Base-by-base conservation (phyloP, 2,329 filamentous ascomycete species). In the Mollisia scopiformis region DNA sequence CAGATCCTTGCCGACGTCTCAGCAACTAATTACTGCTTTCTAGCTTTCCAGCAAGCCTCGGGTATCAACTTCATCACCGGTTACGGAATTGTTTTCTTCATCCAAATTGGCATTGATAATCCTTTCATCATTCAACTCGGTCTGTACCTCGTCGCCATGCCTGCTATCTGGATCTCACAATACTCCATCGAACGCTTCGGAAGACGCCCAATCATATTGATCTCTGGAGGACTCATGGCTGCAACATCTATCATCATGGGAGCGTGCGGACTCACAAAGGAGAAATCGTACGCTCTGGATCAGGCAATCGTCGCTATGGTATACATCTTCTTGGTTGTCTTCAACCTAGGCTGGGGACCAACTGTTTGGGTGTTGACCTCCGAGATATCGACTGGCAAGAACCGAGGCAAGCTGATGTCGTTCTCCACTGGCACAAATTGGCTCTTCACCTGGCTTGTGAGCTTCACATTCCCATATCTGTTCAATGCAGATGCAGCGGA, bases 11-110 rank as follows among this genome's bases (percentile, higher is more conserved):
- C n/a, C 47, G 47, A n/a, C 47, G 47, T 6, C 7, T 19, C 2
- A 33, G 19, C 27, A 13, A 31, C 30, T 25, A 27, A n/a, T 31
- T 31, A 2, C n/a, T 8, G 13, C 19, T 14, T 50, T 10, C 43
- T 49, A 37, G 91, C 91, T 88, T 90, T 91, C 87, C 88, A 91
- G 78, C 88, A 91, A 77, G 85, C 39, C 33, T 55, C 46, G 92
- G 91, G 92, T 81, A 62, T 73, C 92, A 96, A 96, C 84, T 96
- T 94, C 78, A 91, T 95, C 81, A 94, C 93, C 81, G 90, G 91
- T 80, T 91, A 88, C 80, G 91, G 89, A 31, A 92, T 91, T 93
- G 95, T 84, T 93, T 95, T 96, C 86, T 89, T 96, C 78, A 77
- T 88, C 46, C 85, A 89, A 59, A 94, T 95, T 84, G 63, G 64